phyloP scores from a whole-genome alignment of 768 basidiomycete species.

The Neoboletus brunneissimus region DNA sequence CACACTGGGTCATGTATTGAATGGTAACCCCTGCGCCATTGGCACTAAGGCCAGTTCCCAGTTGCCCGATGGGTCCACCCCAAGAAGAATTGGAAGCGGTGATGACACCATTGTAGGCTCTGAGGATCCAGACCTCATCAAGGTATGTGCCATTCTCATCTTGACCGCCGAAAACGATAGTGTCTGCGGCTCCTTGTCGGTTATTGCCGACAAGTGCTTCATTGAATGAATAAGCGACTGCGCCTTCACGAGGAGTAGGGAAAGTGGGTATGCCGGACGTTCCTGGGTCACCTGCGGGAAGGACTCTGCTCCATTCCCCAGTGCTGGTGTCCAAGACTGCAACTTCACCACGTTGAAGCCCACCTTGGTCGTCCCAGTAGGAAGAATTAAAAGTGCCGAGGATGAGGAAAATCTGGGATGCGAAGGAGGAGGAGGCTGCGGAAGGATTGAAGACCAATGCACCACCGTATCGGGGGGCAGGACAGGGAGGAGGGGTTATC shows the following conservation, averaged over 20 bases:
- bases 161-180: conserved; percentile 75
- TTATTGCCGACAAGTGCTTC: conserved; percentile 55
- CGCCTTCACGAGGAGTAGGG: conserved; percentile 70
- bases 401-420: conserved; percentile 64
- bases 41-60: conserved; percentile 63
- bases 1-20: conserved; percentile 60
- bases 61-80: conserved; percentile 64
- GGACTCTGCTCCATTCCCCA: conserved; percentile 66
- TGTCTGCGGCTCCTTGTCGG: conserved; percentile 54
- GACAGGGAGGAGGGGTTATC: conserved; percentile 49
- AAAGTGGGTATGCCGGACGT: conserved; percentile 42
- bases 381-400: conserved; percentile 65
- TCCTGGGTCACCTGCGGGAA: conserved; percentile 74
- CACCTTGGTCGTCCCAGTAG: conserved; percentile 64
- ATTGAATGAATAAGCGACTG: conserved; percentile 56
- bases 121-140: conserved; percentile 74
- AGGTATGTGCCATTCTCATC: conserved; percentile 65
- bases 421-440: conserved; percentile 48
- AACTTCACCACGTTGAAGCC: conserved; percentile 67
- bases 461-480: conserved; percentile 63
- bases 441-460: conserved; percentile 55
- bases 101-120: conserved; percentile 64
- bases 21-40: conserved; percentile 65
- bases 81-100: conserved; percentile 54
- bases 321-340: conserved; percentile 61